Evolutionary conservation across 164 flowering plant species (phyloP).

Genomic region (Macadamia integrifolia): DNA sequence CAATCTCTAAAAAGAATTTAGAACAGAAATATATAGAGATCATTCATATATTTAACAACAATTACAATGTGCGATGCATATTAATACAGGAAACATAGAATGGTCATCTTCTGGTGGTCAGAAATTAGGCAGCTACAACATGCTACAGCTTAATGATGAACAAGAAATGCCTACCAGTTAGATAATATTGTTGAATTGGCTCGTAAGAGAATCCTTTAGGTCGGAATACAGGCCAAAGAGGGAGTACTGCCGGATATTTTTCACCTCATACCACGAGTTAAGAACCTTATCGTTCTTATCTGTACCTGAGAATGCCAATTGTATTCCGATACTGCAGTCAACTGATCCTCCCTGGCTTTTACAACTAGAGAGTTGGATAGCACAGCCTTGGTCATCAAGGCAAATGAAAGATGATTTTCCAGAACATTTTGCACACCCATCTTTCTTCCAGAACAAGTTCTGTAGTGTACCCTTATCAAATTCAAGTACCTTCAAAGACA

Average conservation of each 20-base stretch:
- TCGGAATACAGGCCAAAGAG: constrained; percentile 42
- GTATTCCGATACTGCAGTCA: constrained; percentile 53
- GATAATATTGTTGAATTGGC: constrained; percentile 8
- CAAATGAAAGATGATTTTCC: constrained; percentile 31
- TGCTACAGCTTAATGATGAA: too few species aligned
- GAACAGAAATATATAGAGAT: too few species aligned
- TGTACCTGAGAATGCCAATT: constrained; percentile 69
- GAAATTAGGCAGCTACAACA: too few species aligned
- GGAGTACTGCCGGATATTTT: constrained; percentile 53
- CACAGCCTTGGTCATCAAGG: constrained; percentile 48
- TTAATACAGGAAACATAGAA: too few species aligned
- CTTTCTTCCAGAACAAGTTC: constrained; percentile 58
- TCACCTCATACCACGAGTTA: constrained; percentile 80
- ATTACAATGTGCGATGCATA: too few species aligned
- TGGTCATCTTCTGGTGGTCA: too few species aligned
- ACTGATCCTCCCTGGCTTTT: constrained; percentile 34
- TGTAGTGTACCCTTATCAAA: constrained; percentile 60
- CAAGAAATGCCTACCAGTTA: not conserved
- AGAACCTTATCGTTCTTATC: constrained; percentile 52
- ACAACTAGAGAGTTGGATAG: constrained; percentile 37
- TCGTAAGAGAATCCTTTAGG: constrained; percentile 26
- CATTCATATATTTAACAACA: too few species aligned
- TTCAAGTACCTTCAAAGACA: constrained; percentile 50
- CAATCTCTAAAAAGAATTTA: too few species aligned
- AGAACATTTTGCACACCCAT: constrained; percentile 53